Conservation (phyloP, 2,329 filamentous ascomycete genomes). For the Ophiognomonia clavigignenti-juglandacearum region DNA sequence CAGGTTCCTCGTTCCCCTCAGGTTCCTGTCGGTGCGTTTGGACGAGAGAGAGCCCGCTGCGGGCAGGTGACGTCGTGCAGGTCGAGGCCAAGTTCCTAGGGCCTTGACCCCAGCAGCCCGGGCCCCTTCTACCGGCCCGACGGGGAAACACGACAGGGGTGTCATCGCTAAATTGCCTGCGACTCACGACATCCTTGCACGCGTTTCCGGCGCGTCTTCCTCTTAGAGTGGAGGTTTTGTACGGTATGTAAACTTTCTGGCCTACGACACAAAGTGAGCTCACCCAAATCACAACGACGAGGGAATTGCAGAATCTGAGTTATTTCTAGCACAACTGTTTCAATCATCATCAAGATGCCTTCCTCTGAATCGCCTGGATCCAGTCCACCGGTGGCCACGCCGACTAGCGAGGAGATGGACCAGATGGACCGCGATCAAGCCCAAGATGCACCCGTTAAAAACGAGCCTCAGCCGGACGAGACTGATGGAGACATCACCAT, state of each 20-base stretch:
- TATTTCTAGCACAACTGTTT: too few species aligned
- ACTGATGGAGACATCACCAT: slow-evolving; percentile 36
- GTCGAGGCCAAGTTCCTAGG: too few species aligned
- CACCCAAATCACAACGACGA: not conserved
- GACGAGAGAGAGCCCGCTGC: too few species aligned
- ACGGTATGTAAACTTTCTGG: not conserved
- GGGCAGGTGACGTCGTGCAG: slow-evolving; percentile 3
- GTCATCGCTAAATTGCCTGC: slow-evolving; percentile 1
- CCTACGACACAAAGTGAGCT: not conserved
- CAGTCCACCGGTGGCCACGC: slow-evolving; percentile 17
- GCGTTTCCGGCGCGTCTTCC: slow-evolving; percentile 6
- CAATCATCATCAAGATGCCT: slow-evolving; percentile 31
- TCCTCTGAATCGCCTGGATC: slow-evolving; percentile 36
- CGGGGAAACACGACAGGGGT: not conserved
- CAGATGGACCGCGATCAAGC: slow-evolving; percentile 24
- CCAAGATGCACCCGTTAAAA: slow-evolving; percentile 26
- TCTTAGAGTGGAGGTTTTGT: not conserved
- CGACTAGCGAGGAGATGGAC: slow-evolving; percentile 12
- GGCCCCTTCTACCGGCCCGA: too few species aligned
- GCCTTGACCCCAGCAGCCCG: too few species aligned
- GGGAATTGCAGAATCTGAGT: too few species aligned
- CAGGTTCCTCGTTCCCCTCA: too few species aligned
- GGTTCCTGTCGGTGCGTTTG: too few species aligned
- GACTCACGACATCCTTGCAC: slow-evolving; percentile 3
- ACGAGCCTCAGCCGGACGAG: slow-evolving; percentile 22